A percentile compares a stretch with the other conserved stretches of the same genome.
Evolutionary conservation across 495 filamentous ascomycete genomes (phyloP).

Genomic region (Gamarada debralockiae): DNA sequence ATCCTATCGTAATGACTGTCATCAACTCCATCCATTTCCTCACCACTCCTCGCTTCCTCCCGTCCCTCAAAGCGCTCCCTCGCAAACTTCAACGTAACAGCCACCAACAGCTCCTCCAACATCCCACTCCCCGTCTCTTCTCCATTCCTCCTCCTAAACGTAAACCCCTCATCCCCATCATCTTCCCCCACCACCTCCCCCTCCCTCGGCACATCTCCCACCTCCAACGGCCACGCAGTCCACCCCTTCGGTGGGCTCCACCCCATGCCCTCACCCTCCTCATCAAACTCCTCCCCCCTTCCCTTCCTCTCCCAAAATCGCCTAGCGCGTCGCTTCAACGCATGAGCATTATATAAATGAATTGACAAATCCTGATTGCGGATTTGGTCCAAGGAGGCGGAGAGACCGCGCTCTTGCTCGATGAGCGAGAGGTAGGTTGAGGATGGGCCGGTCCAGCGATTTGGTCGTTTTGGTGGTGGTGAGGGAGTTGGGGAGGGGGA

Average conservation of each 20-base stretch:
- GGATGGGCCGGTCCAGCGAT: constrained; percentile 48
- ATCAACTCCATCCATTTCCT: constrained; percentile 4
- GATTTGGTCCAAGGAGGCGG: constrained; percentile 51
- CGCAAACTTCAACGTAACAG: constrained; percentile 54
- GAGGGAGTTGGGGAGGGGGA: too few species aligned
- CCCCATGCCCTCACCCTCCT: constrained; percentile 24
- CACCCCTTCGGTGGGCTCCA: constrained; percentile 52
- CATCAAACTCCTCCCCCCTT: background rate
- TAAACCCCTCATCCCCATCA: constrained; percentile 44
- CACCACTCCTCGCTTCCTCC: constrained; percentile 20
- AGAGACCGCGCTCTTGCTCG: constrained; percentile 50
- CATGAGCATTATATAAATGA: constrained; percentile 74
- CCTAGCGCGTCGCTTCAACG: constrained; percentile 45
- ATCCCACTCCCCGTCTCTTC: constrained; percentile 45
- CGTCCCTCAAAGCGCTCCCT: constrained; percentile 55
- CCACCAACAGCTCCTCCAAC: constrained; percentile 65
- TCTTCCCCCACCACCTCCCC: constrained; percentile 39
- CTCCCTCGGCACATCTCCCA: constrained; percentile 54
- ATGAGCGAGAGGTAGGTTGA: constrained; percentile 60
- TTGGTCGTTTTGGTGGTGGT: constrained; percentile 26
- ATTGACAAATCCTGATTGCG: constrained; percentile 59
- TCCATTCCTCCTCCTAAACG: constrained; percentile 37
- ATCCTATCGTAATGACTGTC: constrained; percentile 7
- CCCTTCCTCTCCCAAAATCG: constrained; percentile 11
- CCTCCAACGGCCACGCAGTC: constrained; percentile 76